phyloP scores from a whole-genome alignment of 2,329 filamentous ascomycete genomes.

The Colletotrichum orbiculare region DNA sequence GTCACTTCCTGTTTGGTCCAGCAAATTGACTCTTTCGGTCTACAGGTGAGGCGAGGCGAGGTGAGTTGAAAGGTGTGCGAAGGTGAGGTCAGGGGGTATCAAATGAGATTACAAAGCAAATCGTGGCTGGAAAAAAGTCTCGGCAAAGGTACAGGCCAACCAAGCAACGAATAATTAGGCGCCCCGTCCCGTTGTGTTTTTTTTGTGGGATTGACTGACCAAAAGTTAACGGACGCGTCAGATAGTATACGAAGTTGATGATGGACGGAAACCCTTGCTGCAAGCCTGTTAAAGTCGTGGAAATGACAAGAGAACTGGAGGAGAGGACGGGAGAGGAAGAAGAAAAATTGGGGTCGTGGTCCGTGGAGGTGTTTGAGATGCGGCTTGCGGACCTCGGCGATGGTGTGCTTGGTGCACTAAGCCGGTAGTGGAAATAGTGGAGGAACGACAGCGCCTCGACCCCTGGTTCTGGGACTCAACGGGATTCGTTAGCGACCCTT shows the following conservation, averaged over 20 bases:
- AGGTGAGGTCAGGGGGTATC: not conserved
- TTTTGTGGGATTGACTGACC: slow-evolving; percentile 16
- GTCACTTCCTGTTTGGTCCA: not conserved
- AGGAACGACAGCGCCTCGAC: not conserved
- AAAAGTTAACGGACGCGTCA: not conserved
- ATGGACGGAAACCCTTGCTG: slow-evolving; percentile 16
- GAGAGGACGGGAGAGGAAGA: slow-evolving; percentile 1
- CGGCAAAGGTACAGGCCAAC: slow-evolving; percentile 1
- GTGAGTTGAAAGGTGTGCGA: not conserved
- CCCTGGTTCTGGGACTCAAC: slow-evolving; percentile 22
- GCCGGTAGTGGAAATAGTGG: slow-evolving; percentile 12
- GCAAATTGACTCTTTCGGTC: not conserved
- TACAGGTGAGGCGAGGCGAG: not conserved
- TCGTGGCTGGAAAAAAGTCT: not conserved
- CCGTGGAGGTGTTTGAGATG: slow-evolving; percentile 24
- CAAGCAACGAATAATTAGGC: not conserved
- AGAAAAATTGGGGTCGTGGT: slow-evolving; percentile 26
- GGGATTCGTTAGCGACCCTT: slow-evolving; percentile 20
- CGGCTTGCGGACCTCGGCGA: slow-evolving; percentile 22
- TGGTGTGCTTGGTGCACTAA: slow-evolving; percentile 33
- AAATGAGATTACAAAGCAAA: slow-evolving; percentile 28
- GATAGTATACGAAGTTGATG: not conserved
- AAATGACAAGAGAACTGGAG: not conserved
- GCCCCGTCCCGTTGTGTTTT: too few relatives aligned
- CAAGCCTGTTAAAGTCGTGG: not conserved